These are phyloP conservation scores for Dictyostelium brefeldianum DNA, from an alignment of 78 protist species.

Conservation along the genomic window DNA sequence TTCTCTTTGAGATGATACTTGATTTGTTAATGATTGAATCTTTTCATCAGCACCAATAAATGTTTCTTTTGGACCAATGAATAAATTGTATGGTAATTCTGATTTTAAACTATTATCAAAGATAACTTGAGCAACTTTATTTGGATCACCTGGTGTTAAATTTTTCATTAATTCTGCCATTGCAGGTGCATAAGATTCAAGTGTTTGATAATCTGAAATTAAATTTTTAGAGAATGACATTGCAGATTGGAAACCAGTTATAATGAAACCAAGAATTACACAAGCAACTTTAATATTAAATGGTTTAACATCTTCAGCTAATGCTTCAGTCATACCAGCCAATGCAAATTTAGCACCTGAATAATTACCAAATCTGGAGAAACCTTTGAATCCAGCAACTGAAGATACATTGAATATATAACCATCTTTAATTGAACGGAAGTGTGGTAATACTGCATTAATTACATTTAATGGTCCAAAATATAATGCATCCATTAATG, in stretches of 20 bases:
- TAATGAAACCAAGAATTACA: not conserved
- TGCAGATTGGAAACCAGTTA: not conserved
- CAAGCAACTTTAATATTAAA: constrained; percentile 28
- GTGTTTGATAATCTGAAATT: not conserved
- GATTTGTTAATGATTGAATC: not conserved
- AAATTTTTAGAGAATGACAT: not conserved
- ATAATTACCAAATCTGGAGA: not conserved
- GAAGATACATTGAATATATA: not conserved
- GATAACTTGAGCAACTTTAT: not conserved
- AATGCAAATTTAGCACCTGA: constrained; percentile 32
- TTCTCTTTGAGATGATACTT: not conserved
- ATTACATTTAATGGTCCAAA: constrained; percentile 1
- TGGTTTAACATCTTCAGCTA: constrained; percentile 29
- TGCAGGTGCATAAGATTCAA: not conserved
- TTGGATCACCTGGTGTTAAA: not conserved
- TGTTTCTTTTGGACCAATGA: constrained; percentile 25
- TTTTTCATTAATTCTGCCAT: not conserved
- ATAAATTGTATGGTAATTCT: not conserved
- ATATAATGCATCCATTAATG: not conserved
- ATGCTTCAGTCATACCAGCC: constrained; percentile 12
- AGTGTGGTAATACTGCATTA: not conserved
- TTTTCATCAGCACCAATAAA: not conserved
- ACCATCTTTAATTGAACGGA: not conserved
- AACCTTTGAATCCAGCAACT: not conserved
- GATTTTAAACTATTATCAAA: not conserved